Base-by-base conservation (phyloP, 257 asterid genomes). In the Nicotiana obtusifolia region DNA sequence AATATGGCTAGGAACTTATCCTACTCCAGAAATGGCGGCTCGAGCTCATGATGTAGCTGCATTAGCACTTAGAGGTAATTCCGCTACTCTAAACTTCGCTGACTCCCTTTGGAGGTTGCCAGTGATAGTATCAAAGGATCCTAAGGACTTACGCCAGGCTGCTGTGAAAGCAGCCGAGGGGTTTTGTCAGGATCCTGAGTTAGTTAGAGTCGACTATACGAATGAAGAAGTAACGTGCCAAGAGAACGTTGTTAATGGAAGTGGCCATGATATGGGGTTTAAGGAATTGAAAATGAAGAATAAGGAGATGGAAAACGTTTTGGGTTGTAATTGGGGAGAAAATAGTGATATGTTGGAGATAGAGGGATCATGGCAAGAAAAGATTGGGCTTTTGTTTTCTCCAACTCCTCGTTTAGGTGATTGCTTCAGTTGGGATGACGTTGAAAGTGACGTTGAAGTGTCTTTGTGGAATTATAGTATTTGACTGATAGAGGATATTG, bases 21-120 rank as follows among this genome's bases (percentile, higher is more conserved):
- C 94, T 17, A 92, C 95, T 0, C 86, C 98, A 0, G 97, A 94
- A 85, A 94, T 94, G 98, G 97, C 98, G 0, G 98, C 98, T 3
- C 83, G 97, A 7, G 97, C 97, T 7, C 88, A 91, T 52, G 97
- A 93, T 22, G 93, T 93, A 22, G 97, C 97, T 41, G 93, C 92
- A 15, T 62, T 94, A 85, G 97, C 98, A 0, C 83, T 94, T 2
- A 81, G 88, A 75, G 98, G 97, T 0, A 87, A 82, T 26, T 47
- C 9, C 4, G 94, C 95, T 0, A 88, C 91, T 66, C 83, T 91
- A 10, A 93, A 93, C n/a, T 93, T 93, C 6, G 94, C 97, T 0
- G 97, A 93, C 81, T 93, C 97, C 1, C 88, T 85, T 31, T 89
- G 87, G 90, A 81, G 87, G 4, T 80, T 91, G 83, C 90, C 91